Evolutionary conservation across 805 yeast genomes (phyloP).

Genomic region (Jamesozyma rosinii): DNA sequence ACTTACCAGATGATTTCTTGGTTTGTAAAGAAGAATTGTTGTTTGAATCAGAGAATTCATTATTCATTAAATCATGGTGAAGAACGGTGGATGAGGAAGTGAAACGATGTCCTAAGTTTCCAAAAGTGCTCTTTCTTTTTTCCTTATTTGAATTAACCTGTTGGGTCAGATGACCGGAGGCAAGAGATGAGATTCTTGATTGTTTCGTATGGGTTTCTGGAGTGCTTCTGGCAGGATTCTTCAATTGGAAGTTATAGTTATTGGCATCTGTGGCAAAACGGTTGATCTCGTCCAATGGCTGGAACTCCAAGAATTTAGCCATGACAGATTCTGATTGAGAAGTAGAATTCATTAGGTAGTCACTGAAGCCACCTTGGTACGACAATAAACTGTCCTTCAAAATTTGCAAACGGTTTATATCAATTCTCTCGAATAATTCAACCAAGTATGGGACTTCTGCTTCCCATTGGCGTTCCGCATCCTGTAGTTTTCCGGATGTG

Average conservation of each 20-base stretch:
- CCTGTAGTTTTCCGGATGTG: constrained; percentile 35
- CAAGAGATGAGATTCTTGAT: not conserved
- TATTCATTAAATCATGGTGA: constrained; percentile 28
- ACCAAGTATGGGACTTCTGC: constrained; percentile 68
- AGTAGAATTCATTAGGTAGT: constrained; percentile 38
- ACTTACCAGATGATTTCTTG: constrained; percentile 31
- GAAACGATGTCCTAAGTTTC: constrained; percentile 21
- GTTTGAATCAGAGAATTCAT: constrained; percentile 25
- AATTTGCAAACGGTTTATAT: constrained; percentile 49
- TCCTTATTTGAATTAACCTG: constrained; percentile 6
- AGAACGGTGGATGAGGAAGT: constrained; percentile 24
- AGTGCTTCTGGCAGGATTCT: not conserved
- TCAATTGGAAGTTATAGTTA: constrained; percentile 17
- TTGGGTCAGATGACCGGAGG: not conserved
- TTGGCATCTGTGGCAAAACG: constrained; percentile 42
- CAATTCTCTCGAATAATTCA: constrained; percentile 65
- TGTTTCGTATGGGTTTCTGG: not conserved
- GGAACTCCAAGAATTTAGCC: constrained; percentile 55
- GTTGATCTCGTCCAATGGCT: constrained; percentile 50
- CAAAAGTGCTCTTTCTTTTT: constrained; percentile 23
- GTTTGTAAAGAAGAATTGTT: constrained; percentile 26
- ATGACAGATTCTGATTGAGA: constrained; percentile 53
- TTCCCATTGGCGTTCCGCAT: constrained; percentile 59
- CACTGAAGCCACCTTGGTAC: constrained; percentile 53
- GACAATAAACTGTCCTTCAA: constrained; percentile 59